Percentiles rank a stretch among this genome's conserved stretches.
Evolutionary conservation across 495 filamentous ascomycete genomes (phyloP).

Genomic region (Pseudotulostoma volvatum): DNA sequence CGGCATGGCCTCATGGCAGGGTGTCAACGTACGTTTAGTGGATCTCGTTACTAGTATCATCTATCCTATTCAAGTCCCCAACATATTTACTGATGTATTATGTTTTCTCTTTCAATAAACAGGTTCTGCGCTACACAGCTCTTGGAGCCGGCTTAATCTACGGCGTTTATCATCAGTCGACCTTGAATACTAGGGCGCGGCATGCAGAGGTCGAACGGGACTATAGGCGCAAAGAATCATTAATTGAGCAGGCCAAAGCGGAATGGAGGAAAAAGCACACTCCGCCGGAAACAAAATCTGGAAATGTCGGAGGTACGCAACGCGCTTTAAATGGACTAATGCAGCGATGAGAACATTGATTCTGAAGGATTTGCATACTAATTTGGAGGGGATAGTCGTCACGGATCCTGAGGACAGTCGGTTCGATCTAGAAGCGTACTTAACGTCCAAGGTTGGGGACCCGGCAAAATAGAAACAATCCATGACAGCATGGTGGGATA

Average conservation of each 20-base stretch:
- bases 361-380: background rate
- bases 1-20: conserved; percentile 31
- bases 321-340: conserved; percentile 1
- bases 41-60: conserved; percentile 1
- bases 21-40: conserved; percentile 33
- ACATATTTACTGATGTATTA: conserved; percentile 4
- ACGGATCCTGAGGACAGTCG: conserved; percentile 67
- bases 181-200: conserved; percentile 50
- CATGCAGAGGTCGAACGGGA: conserved; percentile 51
- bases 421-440: conserved; percentile 79
- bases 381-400: conserved; percentile 40
- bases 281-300: conserved; percentile 31
- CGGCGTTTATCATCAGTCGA: conserved; percentile 77
- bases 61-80: conserved; percentile 7
- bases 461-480: conserved; percentile 24
- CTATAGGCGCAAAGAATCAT: conserved; percentile 67
- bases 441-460: conserved; percentile 47
- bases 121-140: conserved; percentile 93
- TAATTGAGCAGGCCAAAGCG: conserved; percentile 83
- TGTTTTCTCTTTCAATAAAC: conserved; percentile 9
- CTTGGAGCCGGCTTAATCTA: conserved; percentile 79
- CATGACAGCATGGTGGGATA: conserved; percentile 3
- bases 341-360: conserved; percentile 9
- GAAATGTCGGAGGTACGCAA: conserved; percentile 43
- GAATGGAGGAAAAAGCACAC: conserved; percentile 67